Conservation (phyloP, 257 asterid species). For the Solanum arcanum region DNA sequence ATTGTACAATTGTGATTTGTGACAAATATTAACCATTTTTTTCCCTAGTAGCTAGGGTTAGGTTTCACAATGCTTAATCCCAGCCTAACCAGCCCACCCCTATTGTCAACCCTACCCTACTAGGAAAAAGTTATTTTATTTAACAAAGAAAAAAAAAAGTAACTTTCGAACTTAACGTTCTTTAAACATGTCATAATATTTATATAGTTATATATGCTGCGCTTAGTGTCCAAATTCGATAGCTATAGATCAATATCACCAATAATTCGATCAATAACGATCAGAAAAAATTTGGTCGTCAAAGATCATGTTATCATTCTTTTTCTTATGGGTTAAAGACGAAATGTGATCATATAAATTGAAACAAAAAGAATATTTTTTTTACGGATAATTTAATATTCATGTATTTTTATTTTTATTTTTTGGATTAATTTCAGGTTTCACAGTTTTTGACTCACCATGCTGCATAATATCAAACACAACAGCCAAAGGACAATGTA, state of each 20-base stretch:
- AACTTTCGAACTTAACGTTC: not conserved
- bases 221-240: not conserved
- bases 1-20: too few relatives aligned
- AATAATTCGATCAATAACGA: not conserved
- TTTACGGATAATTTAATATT: not conserved
- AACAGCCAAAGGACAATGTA: not conserved
- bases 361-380: not conserved
- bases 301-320: not conserved
- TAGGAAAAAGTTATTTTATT: not conserved
- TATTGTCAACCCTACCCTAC: not conserved
- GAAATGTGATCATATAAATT: not conserved
- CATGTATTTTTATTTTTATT: not conserved
- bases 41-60: not conserved
- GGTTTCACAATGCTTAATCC: not conserved
- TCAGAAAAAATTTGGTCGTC: not conserved
- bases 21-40: not conserved
- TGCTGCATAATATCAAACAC: conserved; percentile 7
- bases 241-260: not conserved
- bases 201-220: not conserved
- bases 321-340: not conserved
- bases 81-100: not conserved
- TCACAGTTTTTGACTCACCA: not conserved
- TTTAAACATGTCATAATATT: not conserved
- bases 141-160: not conserved
- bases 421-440: not conserved